These are phyloP conservation scores for Lithospermum erythrorhizon DNA, from an alignment of 257 asterid genomes.

Conservation along the genomic window DNA sequence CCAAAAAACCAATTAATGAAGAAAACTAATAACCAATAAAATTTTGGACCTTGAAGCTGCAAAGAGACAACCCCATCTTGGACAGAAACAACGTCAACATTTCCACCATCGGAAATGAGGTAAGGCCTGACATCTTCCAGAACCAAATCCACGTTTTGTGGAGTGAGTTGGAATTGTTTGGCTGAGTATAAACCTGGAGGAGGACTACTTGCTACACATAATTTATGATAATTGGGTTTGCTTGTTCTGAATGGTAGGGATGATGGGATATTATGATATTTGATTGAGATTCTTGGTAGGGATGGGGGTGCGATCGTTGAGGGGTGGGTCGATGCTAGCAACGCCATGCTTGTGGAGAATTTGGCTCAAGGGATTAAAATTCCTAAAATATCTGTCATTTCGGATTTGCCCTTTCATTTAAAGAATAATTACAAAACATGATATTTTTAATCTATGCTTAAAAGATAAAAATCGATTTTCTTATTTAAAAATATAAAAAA, in stretches of 20 bases:
- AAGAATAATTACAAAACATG: no score
- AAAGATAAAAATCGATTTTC: no score
- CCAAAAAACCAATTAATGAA: no score
- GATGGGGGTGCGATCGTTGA: not conserved
- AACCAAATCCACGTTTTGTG: conserved; percentile 69
- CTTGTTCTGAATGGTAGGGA: conserved; percentile 10
- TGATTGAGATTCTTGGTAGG: conserved; percentile 1
- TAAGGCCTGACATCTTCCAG: conserved; percentile 85
- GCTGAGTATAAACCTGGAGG: conserved; percentile 60
- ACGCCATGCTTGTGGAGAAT: conserved; percentile 17
- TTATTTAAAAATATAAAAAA: no score
- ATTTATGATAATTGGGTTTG: conserved; percentile 14
- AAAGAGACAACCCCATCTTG: conserved; percentile 71
- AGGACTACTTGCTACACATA: conserved; percentile 23
- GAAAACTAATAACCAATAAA: no score
- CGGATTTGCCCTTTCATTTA: no score
- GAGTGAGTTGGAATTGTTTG: conserved; percentile 61
- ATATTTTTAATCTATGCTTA: no score
- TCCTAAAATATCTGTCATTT: no score
- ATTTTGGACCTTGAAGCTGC: conserved; percentile 78
- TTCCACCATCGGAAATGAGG: conserved; percentile 86
- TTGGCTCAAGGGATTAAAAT: no score
- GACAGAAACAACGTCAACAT: conserved; percentile 77
- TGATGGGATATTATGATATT: not conserved
- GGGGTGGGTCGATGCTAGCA: conserved; percentile 22